These are phyloP conservation scores for Hapsidospora chrysogenum DNA, from an alignment of 495 filamentous ascomycete species.

Conservation along the genomic window DNA sequence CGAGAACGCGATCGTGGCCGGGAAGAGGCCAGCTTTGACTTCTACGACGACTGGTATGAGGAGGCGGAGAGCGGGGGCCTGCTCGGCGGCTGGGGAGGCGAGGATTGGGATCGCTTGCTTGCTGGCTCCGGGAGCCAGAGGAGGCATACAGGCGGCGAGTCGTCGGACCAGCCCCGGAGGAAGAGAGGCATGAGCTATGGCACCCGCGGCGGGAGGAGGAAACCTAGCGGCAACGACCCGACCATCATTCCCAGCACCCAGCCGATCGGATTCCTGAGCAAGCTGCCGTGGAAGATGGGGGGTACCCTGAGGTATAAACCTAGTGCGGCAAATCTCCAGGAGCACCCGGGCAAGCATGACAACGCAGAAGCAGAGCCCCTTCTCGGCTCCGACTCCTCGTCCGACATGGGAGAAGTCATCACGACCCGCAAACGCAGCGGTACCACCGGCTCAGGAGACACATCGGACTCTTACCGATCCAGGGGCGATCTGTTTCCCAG, in stretches of 20 bases:
- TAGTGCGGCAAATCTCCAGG: slow-evolving; percentile 77
- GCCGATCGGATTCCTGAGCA: slow-evolving; percentile 68
- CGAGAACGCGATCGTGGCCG: slow-evolving; percentile 35
- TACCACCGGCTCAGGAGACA: slow-evolving; percentile 67
- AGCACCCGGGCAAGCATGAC: slow-evolving; percentile 48
- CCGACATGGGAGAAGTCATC: slow-evolving; percentile 24
- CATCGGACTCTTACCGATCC: slow-evolving; percentile 81
- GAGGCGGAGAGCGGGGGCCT: slow-evolving; percentile 33
- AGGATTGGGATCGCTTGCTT: slow-evolving; percentile 76
- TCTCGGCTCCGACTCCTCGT: slow-evolving; percentile 35
- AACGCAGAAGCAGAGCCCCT: slow-evolving; percentile 56
- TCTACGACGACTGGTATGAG: slow-evolving; percentile 97
- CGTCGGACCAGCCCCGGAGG: slow-evolving; percentile 48
- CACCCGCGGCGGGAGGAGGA: slow-evolving; percentile 47
- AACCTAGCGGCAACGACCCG: slow-evolving; percentile 59
- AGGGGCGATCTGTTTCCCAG: slow-evolving; percentile 87
- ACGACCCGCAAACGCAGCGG: slow-evolving; percentile 55
- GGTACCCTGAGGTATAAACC: slow-evolving; percentile 76
- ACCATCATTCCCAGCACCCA: slow-evolving; percentile 83
- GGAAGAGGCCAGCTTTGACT: slow-evolving; percentile 80
- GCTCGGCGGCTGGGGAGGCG: slow-evolving; percentile 41
- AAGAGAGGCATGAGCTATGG: slow-evolving; percentile 84
- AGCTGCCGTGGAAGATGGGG: slow-evolving; percentile 74
- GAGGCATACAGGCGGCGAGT: slow-evolving; percentile 17
- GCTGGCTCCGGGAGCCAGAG: slow-evolving; percentile 49